Base-by-base conservation (phyloP, 306 rosid genomes). In the Carpinus fangiana region DNA sequence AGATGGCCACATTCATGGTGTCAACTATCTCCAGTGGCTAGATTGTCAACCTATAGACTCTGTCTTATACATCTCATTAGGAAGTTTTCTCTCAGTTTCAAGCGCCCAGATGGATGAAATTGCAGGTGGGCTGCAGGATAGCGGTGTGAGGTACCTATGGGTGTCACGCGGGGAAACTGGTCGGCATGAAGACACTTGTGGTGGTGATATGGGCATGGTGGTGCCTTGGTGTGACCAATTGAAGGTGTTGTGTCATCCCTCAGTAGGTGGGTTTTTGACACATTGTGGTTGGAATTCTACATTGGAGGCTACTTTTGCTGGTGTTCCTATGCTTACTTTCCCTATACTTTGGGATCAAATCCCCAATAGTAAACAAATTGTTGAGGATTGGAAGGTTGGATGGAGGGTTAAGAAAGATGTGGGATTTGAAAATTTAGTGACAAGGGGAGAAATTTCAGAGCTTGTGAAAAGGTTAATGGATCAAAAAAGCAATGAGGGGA, bases 221-320 rank as follows among this genome's bases (percentile, higher is more conserved):
- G 71, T 85, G 76, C 59, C 51, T 28, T 89, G 90, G 89, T 89
- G 89, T 82, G 89, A 89, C 70, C 93, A 89, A 31, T 47, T 87
- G 80, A 78, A 61, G 57, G 90, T 89, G 26, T 75, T 89, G 36
- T 62, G 54, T 1, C 90, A 89, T 20, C 38, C 60, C 41, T 78
- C 82, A 2, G 47, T 86, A 45, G 89, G 87, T 47, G 93, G 89
- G 0, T 89, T 89, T 75, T 89, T 87, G 89, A 76, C 84, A 0
- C 90, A 87, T 31, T 87, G 90, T 73, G 89, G 90, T 2, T 89
- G 90, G 93, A 87, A 85, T 84, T 89, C 89, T 0, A 81, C 78
- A 10, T 62, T 77, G 11, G 93, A 89, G 81, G 85, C 87, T 59
- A 26, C 83, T 34, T 60, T 85, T 75, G 50, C 76, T 7, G 90